phyloP scores from a whole-genome alignment of 805 yeast genomes.

The Pichia phayaonensis region DNA sequence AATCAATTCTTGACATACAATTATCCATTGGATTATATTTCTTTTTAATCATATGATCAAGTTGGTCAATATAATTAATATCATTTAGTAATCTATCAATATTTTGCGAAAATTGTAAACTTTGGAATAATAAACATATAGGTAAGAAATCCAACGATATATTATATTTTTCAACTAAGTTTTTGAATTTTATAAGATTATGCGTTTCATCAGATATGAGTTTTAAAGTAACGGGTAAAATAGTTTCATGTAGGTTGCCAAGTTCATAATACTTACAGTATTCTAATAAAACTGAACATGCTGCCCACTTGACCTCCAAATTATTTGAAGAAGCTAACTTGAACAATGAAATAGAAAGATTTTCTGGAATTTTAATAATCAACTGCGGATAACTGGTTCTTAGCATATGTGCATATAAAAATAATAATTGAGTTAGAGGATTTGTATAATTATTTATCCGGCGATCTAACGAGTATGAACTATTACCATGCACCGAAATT shows the following conservation, averaged over 20 bases:
- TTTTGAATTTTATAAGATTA: background rate
- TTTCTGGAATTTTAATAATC: background rate
- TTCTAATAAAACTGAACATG: background rate
- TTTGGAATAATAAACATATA: constrained; percentile 1
- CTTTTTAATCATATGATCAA: background rate
- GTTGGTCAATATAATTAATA: background rate
- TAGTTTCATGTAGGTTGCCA: background rate
- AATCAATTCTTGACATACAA: background rate
- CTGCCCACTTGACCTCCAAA: background rate
- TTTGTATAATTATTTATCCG: background rate
- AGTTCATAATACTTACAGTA: background rate
- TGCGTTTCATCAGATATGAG: background rate
- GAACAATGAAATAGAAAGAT: background rate
- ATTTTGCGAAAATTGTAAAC: background rate
- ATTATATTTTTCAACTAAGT: background rate
- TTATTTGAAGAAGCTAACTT: background rate
- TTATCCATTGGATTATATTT: background rate
- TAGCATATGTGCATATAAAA: constrained; percentile 3
- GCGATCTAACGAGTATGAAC: background rate
- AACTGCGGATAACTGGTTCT: background rate
- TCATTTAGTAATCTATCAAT: background rate
- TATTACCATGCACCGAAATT: background rate
- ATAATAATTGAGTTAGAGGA: constrained; percentile 1
- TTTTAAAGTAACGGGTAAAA: background rate
- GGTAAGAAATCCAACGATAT: constrained; percentile 1